Percentiles rank a stretch among this genome's conserved stretches.
Conservation (phyloP, 2,329 filamentous ascomycete genomes). For the Alternaria longipes region DNA sequence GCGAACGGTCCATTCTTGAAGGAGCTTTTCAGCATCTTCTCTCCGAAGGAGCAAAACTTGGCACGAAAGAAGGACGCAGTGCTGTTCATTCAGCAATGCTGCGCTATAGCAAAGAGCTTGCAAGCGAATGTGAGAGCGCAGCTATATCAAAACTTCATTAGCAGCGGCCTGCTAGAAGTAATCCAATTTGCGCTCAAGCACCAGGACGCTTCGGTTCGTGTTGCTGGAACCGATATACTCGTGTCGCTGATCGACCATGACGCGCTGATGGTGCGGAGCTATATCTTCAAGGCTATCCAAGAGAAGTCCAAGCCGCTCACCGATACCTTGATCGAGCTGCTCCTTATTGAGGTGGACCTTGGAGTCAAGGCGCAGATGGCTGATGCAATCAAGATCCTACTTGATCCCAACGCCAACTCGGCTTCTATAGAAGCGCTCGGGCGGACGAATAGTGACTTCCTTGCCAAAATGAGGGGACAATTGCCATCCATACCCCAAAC, state of each 20-base stretch:
- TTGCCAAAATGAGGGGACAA: constrained; percentile 66
- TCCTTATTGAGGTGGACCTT: constrained; percentile 89
- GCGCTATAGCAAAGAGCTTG: constrained; percentile 90
- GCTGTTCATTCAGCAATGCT: constrained; percentile 96
- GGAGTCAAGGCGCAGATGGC: constrained; percentile 96
- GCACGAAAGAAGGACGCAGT: constrained; percentile 92
- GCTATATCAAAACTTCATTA: constrained; percentile 89
- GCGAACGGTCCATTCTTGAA: constrained; percentile 78
- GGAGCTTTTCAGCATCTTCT: constrained; percentile 89
- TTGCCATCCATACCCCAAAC: constrained; percentile 71
- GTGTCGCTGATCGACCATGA: constrained; percentile 97
- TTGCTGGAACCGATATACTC: constrained; percentile 92
- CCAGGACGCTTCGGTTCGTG: constrained; percentile 81
- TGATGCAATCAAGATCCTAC: constrained; percentile 90
- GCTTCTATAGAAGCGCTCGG: constrained; percentile 68
- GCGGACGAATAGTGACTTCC: constrained; percentile 72
- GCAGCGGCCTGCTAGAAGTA: constrained; percentile 84
- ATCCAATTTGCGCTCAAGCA: constrained; percentile 92
- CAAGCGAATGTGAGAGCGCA: constrained; percentile 82
- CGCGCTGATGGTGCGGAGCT: constrained; percentile 89
- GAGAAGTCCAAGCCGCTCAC: constrained; percentile 87
- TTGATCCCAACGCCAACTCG: constrained; percentile 75
- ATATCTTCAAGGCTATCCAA: constrained; percentile 89
- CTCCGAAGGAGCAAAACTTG: constrained; percentile 67
- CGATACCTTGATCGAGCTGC: constrained; percentile 89